phyloP scores from a whole-genome alignment of 768 basidiomycete genomes.

The Brasilioporus rufonigricans region DNA sequence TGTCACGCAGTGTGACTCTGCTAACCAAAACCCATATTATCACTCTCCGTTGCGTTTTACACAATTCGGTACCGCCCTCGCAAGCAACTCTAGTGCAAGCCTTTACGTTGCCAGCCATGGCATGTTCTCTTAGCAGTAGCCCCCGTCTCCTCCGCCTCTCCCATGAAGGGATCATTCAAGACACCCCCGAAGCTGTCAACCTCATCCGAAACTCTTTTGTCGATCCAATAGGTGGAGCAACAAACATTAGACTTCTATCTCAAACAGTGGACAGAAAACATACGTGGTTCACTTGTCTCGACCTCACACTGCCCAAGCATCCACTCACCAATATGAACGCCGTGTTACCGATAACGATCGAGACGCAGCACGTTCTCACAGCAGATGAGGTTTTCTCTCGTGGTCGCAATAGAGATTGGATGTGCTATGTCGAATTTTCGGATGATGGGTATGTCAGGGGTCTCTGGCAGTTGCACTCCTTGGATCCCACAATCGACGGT shows the following conservation, averaged over 20 bases:
- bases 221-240: not conserved
- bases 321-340: not conserved
- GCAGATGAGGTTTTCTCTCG: not conserved
- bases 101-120: not conserved
- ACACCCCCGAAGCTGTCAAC: too few species aligned
- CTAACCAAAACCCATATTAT: not conserved
- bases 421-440: not conserved
- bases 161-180: not conserved
- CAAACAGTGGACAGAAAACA: not conserved
- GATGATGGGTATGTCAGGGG: not conserved
- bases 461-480: not conserved
- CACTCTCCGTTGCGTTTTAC: not conserved
- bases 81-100: not conserved
- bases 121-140: not conserved
- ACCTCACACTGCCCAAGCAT: not conserved
- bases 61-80: not conserved
- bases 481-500: not conserved
- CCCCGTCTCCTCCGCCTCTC: not conserved
- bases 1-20: too few species aligned
- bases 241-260: not conserved
- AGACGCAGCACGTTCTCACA: not conserved
- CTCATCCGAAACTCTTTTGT: not conserved
- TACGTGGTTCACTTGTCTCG: not conserved
- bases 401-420: not conserved
- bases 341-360: not conserved